Percentiles rank a stretch among this genome's conserved stretches.
Evolutionary conservation across 768 basidiomycete species (phyloP).

Genomic region (Trametopsis cervina): DNA sequence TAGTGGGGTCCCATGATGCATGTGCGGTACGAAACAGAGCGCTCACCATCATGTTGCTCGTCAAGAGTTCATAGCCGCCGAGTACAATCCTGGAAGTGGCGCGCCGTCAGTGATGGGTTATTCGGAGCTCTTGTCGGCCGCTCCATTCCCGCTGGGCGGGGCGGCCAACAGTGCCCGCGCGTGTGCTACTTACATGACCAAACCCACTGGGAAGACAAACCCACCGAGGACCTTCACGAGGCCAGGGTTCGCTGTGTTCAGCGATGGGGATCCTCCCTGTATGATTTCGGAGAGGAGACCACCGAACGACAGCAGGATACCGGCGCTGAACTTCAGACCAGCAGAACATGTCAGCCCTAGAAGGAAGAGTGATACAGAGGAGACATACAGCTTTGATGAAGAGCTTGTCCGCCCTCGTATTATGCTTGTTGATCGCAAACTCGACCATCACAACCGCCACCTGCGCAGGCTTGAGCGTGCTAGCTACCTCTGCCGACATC

Average conservation of each 20-base stretch:
- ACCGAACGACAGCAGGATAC: conserved; percentile 71
- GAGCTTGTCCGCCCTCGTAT: conserved; percentile 48
- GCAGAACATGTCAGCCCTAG: not conserved
- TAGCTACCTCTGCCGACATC: conserved; percentile 9
- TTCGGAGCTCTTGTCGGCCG: no score
- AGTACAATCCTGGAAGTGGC: conserved; percentile 52
- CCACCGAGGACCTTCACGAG: conserved; percentile 60
- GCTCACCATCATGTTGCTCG: conserved; percentile 70
- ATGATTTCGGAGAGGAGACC: conserved; percentile 56
- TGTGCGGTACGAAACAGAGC: no score
- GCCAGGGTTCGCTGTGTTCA: conserved; percentile 53
- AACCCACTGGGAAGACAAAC: conserved; percentile 69
- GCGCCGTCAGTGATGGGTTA: not conserved
- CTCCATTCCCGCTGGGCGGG: not conserved
- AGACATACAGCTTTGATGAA: conserved; percentile 66
- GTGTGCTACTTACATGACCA: conserved; percentile 55
- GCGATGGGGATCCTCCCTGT: conserved; percentile 47
- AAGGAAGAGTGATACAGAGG: not conserved
- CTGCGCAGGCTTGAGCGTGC: conserved; percentile 51
- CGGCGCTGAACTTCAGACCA: conserved; percentile 50
- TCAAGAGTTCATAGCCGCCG: conserved; percentile 63
- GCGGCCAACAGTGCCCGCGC: not conserved
- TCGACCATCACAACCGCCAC: conserved; percentile 55
- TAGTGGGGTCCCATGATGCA: not conserved
- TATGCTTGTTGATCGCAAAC: conserved; percentile 54